phyloP scores from a whole-genome alignment of 345 rosid genomes.

The Lagerstroemia speciosa region DNA sequence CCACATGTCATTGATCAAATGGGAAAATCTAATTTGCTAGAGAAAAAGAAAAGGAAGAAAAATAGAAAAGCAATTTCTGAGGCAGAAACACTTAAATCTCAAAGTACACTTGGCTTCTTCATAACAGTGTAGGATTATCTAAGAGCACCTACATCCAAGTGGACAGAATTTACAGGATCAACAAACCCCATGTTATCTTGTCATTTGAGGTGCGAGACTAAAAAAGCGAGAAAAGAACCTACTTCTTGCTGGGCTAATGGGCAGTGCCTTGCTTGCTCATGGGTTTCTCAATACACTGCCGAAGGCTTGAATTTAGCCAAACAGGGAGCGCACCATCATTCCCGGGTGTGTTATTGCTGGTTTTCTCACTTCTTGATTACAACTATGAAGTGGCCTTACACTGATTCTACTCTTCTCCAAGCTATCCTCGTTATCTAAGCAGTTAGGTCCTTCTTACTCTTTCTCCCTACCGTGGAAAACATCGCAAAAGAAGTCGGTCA shows the following conservation, averaged over 20 bases:
- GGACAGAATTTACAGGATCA: constrained; percentile 7
- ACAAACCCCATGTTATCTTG: background rate
- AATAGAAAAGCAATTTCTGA: background rate
- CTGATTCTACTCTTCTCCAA: constrained; percentile 1
- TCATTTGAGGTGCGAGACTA: background rate
- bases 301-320: no score
- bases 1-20: constrained; percentile 7
- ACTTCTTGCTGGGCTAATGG: background rate
- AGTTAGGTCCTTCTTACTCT: constrained; percentile 1
- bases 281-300: background rate
- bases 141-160: background rate
- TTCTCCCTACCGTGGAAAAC: constrained; percentile 17
- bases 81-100: background rate
- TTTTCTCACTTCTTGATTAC: constrained; percentile 18
- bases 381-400: background rate
- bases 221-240: constrained; percentile 1
- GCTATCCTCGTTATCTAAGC: constrained; percentile 9
- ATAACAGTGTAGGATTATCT: background rate
- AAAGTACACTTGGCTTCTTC: constrained; percentile 1
- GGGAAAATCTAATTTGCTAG: background rate
- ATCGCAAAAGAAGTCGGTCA: constrained; percentile 44
- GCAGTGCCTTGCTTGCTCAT: background rate
- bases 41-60: background rate
- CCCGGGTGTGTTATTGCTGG: background rate
- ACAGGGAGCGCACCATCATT: constrained; percentile 1